phyloP scores from a whole-genome alignment of 148 eudicot species.

The Chenopodium formosanum region DNA sequence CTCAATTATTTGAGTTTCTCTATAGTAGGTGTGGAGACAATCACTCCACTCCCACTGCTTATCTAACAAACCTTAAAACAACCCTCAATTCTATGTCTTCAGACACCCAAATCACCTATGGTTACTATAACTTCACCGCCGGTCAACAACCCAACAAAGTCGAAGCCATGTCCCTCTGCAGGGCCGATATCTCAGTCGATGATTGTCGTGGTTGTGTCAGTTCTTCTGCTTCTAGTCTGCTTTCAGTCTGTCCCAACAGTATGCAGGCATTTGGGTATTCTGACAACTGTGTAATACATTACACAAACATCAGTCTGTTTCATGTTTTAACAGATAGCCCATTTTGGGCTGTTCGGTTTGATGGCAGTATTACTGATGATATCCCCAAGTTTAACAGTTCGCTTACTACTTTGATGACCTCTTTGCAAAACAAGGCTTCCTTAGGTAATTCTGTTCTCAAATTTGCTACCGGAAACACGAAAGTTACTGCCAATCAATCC shows the following conservation, averaged over 20 bases:
- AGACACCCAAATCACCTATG: slow-evolving; percentile 32
- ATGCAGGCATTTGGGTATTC: slow-evolving; percentile 24
- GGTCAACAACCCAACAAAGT: slow-evolving; percentile 28
- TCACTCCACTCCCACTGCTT: slow-evolving; percentile 31
- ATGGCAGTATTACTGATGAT: background rate
- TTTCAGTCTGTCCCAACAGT: slow-evolving; percentile 23
- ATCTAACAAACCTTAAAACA: slow-evolving; percentile 23
- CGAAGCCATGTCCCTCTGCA: slow-evolving; percentile 28
- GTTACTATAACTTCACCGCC: slow-evolving; percentile 42
- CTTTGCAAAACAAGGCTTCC: slow-evolving; percentile 19
- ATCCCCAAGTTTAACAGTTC: slow-evolving; percentile 7
- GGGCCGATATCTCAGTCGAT: slow-evolving; percentile 15
- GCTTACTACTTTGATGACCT: background rate
- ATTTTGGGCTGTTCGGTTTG: background rate
- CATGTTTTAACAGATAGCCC: background rate
- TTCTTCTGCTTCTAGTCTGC: background rate
- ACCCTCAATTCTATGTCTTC: slow-evolving; percentile 19
- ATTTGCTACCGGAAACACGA: too few relatives aligned
- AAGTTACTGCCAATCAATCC: too few relatives aligned
- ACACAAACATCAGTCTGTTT: slow-evolving; percentile 4
- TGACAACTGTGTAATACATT: slow-evolving; percentile 19
- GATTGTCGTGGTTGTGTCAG: slow-evolving; percentile 21
- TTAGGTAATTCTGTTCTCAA: slow-evolving; percentile 15
- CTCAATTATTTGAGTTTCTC: slow-evolving; percentile 18
- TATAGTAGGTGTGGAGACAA: background rate